These are phyloP conservation scores for Psilocybe azurescens DNA, from an alignment of 768 basidiomycete genomes.

Conservation along the genomic window DNA sequence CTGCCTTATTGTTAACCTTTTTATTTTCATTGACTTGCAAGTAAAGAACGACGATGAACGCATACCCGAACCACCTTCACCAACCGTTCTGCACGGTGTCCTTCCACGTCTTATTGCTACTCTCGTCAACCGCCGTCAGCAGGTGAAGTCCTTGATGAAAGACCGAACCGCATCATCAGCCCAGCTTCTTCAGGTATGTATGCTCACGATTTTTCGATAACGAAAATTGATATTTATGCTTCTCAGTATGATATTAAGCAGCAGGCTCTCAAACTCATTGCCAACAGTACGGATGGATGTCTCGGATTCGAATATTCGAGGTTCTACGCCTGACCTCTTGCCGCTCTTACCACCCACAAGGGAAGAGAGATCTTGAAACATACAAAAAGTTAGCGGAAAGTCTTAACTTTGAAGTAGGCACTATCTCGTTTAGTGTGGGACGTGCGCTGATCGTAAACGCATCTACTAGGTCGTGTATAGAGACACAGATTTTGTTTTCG, in stretches of 20 bases:
- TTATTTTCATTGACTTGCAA: neutral
- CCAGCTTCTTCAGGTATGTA: slow-evolving; percentile 80
- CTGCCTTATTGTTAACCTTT: slow-evolving; percentile 1
- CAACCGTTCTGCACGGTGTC: slow-evolving; percentile 79
- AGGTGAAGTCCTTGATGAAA: slow-evolving; percentile 96
- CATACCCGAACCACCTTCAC: slow-evolving; percentile 85
- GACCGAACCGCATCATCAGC: slow-evolving; percentile 73
- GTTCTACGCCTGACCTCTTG: slow-evolving; percentile 96
- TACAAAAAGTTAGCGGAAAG: slow-evolving; percentile 90
- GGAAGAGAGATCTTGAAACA: slow-evolving; percentile 96
- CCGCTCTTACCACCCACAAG: slow-evolving; percentile 96
- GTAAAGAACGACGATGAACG: slow-evolving; percentile 68
- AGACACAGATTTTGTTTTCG: slow-evolving; percentile 98
- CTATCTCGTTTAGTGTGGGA: neutral
- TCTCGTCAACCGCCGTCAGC: slow-evolving; percentile 85
- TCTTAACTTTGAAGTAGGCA: slow-evolving; percentile 82
- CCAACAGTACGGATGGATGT: slow-evolving; percentile 99
- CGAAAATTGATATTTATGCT: neutral
- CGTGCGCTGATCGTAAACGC: neutral
- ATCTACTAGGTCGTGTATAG: slow-evolving; percentile 91
- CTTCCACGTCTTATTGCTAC: slow-evolving; percentile 98
- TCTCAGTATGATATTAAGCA: slow-evolving; percentile 95
- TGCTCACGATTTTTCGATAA: neutral
- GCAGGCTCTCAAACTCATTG: slow-evolving; percentile 95
- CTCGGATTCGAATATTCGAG: slow-evolving; percentile 97